Evolutionary conservation across 2,329 filamentous ascomycete species (phyloP), one percentile per base, ranked within the genome.

Genomic region (Epichloe typhina): DNA sequence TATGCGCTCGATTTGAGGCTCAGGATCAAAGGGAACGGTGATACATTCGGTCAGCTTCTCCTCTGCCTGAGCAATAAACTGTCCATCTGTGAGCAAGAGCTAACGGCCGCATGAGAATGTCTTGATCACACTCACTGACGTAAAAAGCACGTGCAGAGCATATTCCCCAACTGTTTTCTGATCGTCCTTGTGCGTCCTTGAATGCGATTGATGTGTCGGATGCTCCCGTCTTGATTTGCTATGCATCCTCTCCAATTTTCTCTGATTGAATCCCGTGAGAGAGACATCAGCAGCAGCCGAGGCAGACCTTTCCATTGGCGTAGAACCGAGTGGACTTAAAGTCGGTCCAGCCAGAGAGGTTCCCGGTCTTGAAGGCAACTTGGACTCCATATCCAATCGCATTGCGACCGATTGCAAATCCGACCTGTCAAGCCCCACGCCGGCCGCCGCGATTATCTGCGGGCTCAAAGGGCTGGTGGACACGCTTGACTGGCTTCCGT

Each of bases 151-250:
- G 68, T 97, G 91, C 54, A 98, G 73, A 19, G 93, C 93, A 77
- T 95, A 97, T 72, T 98, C 93, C 50, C 89, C 90, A n/a, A 96
- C 90, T 0, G 90, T 96, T 68, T 91, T 95, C 56, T 85, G 80
- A 56, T 95, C 88, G 49, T 84, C 80, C 58, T 80, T 79, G 58
- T 82, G 74, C 59, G 84, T 80, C 50, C 80, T 77, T 47, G 83
- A 91, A 61, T 88, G 83, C 15, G 86, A 87, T 58, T 83, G 84
- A 61, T 90, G 82, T 61, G 86, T 84, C 6, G 76, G 72, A 63
- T 88, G 83, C 55, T 89, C 85, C 60, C 84, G 79, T 57, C 84
- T 81, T 45, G 79, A 72, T 64, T 80, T 86, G 55, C 79, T 83
- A 26, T 84, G 80, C 66, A 80, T 80, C 53, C 78, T 73, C 59